A percentile compares a stretch with the other conserved stretches of the same genome.
Evolutionary conservation across 495 filamentous ascomycete species (phyloP).

Genomic region (Penicillium cataractarum): DNA sequence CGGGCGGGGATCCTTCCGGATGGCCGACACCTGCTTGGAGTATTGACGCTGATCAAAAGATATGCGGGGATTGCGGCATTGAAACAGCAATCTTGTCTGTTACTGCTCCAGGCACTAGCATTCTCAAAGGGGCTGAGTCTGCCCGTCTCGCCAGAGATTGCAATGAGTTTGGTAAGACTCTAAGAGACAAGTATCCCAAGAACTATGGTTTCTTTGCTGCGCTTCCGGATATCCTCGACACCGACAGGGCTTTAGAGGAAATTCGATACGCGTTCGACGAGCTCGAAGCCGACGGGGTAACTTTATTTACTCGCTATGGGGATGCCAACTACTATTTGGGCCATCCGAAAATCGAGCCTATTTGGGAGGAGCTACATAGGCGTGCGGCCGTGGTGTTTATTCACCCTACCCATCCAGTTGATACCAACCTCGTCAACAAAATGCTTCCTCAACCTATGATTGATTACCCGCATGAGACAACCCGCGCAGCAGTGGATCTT

Average conservation of each 20-base stretch:
- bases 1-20: too few relatives aligned
- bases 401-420: constrained; percentile 52
- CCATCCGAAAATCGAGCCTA: constrained; percentile 42
- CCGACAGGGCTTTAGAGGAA: constrained; percentile 40
- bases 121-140: neutral
- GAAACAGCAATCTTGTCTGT: neutral
- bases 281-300: constrained; percentile 54
- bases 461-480: constrained; percentile 27
- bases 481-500: constrained; percentile 52
- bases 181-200: constrained; percentile 45
- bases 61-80: too few relatives aligned
- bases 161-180: constrained; percentile 45
- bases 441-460: constrained; percentile 50
- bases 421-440: constrained; percentile 37
- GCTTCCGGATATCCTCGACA: constrained; percentile 46
- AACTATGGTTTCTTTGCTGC: constrained; percentile 52
- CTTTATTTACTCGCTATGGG: constrained; percentile 56
- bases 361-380: constrained; percentile 51
- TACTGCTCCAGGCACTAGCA: neutral
- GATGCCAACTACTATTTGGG: constrained; percentile 49
- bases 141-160: constrained; percentile 32
- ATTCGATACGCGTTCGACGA: constrained; percentile 49
- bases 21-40: too few relatives aligned
- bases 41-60: too few relatives aligned
- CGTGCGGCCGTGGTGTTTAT: constrained; percentile 51